Evolutionary conservation across 192 early-diverging fungal genomes (phyloP).

Genomic region (Jimgerdemannia flammicorona): DNA sequence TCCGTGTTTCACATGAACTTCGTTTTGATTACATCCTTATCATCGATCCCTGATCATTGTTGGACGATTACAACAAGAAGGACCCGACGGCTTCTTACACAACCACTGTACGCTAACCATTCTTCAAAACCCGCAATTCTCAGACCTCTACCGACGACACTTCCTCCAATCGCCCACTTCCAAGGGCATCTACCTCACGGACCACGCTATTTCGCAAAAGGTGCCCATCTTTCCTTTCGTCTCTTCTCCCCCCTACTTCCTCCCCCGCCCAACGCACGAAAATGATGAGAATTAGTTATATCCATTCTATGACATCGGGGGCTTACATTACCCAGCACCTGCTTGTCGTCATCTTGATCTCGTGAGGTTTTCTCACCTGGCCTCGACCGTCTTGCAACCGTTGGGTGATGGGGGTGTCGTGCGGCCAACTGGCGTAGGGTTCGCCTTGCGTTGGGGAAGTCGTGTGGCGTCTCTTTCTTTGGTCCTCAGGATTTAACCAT

Average conservation of each 20-base stretch:
- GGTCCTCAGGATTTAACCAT: neutral
- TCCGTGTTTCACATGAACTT: neutral
- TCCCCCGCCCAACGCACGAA: neutral
- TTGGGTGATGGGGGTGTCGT: neutral
- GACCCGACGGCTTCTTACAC: too few species aligned
- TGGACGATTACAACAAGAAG: neutral
- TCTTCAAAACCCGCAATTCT: too few species aligned
- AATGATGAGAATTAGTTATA: conserved; percentile 1
- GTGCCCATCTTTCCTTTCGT: too few species aligned
- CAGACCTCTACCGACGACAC: too few species aligned
- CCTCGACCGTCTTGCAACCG: neutral
- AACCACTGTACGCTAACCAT: too few species aligned
- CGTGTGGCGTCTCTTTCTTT: neutral
- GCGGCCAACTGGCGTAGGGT: too few species aligned
- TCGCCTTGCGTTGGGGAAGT: too few species aligned
- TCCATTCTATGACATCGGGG: neutral
- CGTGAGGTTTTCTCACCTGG: neutral
- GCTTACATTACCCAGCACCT: neutral
- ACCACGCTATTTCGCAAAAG: too few species aligned
- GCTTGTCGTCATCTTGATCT: neutral
- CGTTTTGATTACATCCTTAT: neutral
- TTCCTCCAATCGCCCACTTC: too few species aligned
- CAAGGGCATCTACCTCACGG: too few species aligned
- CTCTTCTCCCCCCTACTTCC: too few species aligned
- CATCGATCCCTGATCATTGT: neutral